Evolutionary conservation across 352 stramenopile species (phyloP), one percentile per base, ranked within the genome.

Genomic region (Globisporangium heterothallicum): DNA sequence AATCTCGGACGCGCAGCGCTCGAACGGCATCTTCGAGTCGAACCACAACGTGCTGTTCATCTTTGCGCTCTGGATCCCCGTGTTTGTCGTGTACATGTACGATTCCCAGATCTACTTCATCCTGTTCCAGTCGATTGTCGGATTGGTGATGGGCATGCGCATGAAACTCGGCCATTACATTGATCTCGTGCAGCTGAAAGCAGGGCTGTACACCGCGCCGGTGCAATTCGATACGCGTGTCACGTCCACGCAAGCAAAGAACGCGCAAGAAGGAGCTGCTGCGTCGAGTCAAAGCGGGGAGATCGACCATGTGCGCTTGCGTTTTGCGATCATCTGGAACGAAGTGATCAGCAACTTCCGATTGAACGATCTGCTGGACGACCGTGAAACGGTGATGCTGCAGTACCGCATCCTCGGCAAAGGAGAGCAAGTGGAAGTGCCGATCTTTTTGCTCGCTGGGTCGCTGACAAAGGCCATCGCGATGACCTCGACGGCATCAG

Each of bases 61-160:
- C 40, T 18, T 65, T 5, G 80, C 78, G 22, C 51, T 94, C 6
- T 94, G 83, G 83, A 68, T 76, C 19, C 83, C 83, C 0, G 74
- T 88, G 32, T 73, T 94, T 41, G 63, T 92, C 25, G 83, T 94
- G 30, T 94, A 91, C 58, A 81, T 94, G 56, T 94, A 94, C 72
- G 83, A 94, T 56, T 57, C 76, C 13, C 83, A 94, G 68, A 94
- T 94, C 64, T 94, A 81, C 77, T 86, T 94, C 48, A 88, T 86
- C 32, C 35, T 94, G 27, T 89, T 78, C 53, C 84, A 94, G 53
- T 80, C 79, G 6, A 63, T 94, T 29, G 54, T 92, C 12, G 84
- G 84, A 13, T 34, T 88, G n/a, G 61, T 83, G 18, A 88, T 90
- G 59, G 84, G 84, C 24, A 70, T 90, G 22, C 64, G 67, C 2